phyloP scores from a whole-genome alignment of 768 basidiomycete species.

The Calvatia gigantea region DNA sequence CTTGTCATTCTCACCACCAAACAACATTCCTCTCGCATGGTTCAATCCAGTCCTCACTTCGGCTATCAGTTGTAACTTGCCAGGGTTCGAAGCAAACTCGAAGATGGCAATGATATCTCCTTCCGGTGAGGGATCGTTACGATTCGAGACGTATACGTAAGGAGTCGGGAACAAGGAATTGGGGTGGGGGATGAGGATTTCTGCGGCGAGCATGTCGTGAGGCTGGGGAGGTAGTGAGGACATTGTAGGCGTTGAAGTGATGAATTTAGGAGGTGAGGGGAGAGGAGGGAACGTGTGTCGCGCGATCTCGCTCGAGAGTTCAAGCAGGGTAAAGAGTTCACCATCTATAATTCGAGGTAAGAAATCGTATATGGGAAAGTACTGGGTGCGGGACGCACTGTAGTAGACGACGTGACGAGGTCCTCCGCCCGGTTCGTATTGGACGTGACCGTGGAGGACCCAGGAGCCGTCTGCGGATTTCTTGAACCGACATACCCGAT shows the following conservation, averaged over 20 bases:
- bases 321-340: conserved; percentile 62
- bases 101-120: conserved; percentile 77
- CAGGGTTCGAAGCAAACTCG: conserved; percentile 41
- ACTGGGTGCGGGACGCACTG: conserved; percentile 35
- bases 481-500: conserved; percentile 57
- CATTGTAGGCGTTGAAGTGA: conserved; percentile 49
- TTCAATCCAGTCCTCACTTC: conserved; percentile 69
- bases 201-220: conserved; percentile 60
- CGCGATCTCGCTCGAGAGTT: conserved; percentile 56
- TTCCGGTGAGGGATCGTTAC: conserved; percentile 64
- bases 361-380: background rate
- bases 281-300: conserved; percentile 50
- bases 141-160: conserved; percentile 72
- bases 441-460: conserved; percentile 44
- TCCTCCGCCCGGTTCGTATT: conserved; percentile 54
- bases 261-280: conserved; percentile 35
- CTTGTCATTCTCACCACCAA: conserved; percentile 58
- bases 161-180: conserved; percentile 48
- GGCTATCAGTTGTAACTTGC: conserved; percentile 42
- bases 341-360: conserved; percentile 39
- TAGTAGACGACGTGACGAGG: conserved; percentile 68
- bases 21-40: conserved; percentile 66
- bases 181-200: conserved; percentile 58
- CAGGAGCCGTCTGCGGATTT: conserved; percentile 43
- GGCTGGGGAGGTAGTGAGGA: conserved; percentile 38